phyloP scores from a whole-genome alignment of 2,329 filamentous ascomycete genomes.

The Penicillium verrucosum region DNA sequence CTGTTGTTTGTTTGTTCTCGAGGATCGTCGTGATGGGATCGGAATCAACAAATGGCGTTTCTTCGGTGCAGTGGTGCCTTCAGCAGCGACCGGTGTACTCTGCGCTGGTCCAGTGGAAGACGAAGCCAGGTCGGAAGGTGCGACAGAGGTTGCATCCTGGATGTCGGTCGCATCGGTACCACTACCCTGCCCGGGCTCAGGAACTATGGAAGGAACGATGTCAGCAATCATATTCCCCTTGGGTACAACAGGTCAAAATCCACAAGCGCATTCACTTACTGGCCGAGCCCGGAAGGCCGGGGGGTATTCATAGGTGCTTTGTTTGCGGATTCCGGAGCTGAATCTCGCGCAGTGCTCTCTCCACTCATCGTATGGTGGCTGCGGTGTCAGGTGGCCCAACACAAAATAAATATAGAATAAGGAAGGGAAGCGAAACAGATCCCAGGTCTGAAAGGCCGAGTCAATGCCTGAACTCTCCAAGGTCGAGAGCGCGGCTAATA shows the following conservation, averaged over 20 bases:
- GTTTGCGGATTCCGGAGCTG: conserved; percentile 29
- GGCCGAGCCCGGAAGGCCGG: conserved; percentile 23
- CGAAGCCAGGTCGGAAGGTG: conserved; percentile 17
- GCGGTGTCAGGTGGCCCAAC: conserved; percentile 10
- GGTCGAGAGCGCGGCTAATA: conserved; percentile 14
- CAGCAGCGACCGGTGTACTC: conserved; percentile 14
- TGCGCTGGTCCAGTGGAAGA: conserved; percentile 7
- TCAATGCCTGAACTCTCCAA: conserved; percentile 8
- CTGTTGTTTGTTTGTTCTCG: conserved; percentile 36
- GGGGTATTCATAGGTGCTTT: conserved; percentile 34
- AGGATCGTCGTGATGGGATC: conserved; percentile 40
- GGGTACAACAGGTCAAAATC: conserved; percentile 1
- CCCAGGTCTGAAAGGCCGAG: conserved; percentile 5
- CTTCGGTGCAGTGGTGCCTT: conserved; percentile 28
- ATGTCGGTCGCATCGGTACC: conserved; percentile 22
- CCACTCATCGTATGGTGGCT: conserved; percentile 34
- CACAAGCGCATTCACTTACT: conserved; percentile 25
- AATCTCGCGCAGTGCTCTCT: conserved; percentile 30
- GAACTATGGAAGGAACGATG: conserved; percentile 19
- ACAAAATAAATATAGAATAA: conserved; percentile 8
- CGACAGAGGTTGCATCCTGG: conserved; percentile 20
- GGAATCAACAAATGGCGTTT: conserved; percentile 38
- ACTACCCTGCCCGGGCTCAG: conserved; percentile 25
- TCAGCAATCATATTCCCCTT: conserved; percentile 11
- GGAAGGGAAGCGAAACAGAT: conserved; percentile 10